Evolutionary conservation across 768 basidiomycete genomes (phyloP), one percentile per base, ranked within the genome.

Genomic region (Postia placenta): DNA sequence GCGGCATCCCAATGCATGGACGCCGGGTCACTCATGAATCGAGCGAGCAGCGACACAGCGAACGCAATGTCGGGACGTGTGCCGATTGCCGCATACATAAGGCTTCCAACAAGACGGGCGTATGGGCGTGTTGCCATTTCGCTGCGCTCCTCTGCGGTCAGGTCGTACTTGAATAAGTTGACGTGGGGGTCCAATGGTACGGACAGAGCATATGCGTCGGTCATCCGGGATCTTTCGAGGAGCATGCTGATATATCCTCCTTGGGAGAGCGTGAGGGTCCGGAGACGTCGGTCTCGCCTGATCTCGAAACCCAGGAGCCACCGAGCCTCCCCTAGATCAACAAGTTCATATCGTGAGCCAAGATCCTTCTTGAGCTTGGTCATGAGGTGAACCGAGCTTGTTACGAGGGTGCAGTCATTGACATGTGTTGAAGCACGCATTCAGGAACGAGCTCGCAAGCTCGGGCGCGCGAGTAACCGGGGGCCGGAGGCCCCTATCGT

Each of bases 191-290:
- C 48, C 6, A 52, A 15, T 14, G 60, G 62, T 3, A 55, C 60
- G 12, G 39, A 43, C 1, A 57, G 49, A 2, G 56, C 49, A 40
- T 61, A 22, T 28, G 46, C 43, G 36, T 49, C 24, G 3, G 42
- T 23, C 42, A 62, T 58, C 3, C 54, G 38, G 5, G 44, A 60
- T 2, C 45, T 28, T 20, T 60, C 37, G 0, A 64, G 50, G 12
- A 59, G 28, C 0, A 33, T 52, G 0, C 37, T 9, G 24, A 55
- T 38, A 25, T 60, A 66, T 9, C 49, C 25, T 5, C 28, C 30
- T 45, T 67, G 70, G 12, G 57, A 62, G 0, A 71, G 35, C 15
- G 61, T 52, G 42, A 72, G 58, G 11, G 62, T 66, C 0, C 52
- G 46, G 1, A 45, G 38, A 12, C 47, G 36, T 1, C 43, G 40